Conservation (phyloP, 768 basidiomycete genomes). For the Termitomyces sp. region DNA sequence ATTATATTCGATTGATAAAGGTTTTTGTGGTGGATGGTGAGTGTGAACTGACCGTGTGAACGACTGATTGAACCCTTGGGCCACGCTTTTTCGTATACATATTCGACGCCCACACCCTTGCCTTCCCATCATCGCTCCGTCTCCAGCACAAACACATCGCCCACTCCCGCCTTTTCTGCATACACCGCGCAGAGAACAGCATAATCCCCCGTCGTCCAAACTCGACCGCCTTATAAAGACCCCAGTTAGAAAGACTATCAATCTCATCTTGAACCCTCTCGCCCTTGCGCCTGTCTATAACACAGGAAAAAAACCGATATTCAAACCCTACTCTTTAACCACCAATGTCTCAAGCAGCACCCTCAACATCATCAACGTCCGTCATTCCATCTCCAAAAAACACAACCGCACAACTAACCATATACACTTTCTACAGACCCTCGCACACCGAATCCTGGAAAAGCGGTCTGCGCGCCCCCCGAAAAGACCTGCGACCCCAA, state of each 20-base stretch:
- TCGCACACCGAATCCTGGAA: constrained; percentile 59
- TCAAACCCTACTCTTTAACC: background rate
- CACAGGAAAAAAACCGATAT: constrained; percentile 5
- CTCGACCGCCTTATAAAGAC: background rate
- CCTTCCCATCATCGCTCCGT: constrained; percentile 1
- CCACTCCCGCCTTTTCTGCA: constrained; percentile 1
- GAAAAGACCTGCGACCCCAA: constrained; percentile 91
- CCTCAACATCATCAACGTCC: constrained; percentile 30
- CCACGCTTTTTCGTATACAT: constrained; percentile 6
- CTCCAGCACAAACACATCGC: background rate
- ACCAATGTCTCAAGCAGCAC: constrained; percentile 28
- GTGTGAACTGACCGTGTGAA: constrained; percentile 10
- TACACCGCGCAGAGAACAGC: background rate
- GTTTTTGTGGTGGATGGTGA: background rate
- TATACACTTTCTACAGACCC: constrained; percentile 23
- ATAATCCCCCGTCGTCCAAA: background rate
- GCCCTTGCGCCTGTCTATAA: constrained; percentile 1
- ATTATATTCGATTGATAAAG: background rate
- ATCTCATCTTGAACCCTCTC: constrained; percentile 7
- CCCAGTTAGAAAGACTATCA: constrained; percentile 3
- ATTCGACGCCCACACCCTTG: background rate
- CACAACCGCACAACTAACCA: background rate
- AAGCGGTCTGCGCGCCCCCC: constrained; percentile 73
- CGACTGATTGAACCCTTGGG: constrained; percentile 1
- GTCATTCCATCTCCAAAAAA: constrained; percentile 7